Conservation (phyloP, 768 basidiomycete species). For the Kockovaella imperatae region DNA sequence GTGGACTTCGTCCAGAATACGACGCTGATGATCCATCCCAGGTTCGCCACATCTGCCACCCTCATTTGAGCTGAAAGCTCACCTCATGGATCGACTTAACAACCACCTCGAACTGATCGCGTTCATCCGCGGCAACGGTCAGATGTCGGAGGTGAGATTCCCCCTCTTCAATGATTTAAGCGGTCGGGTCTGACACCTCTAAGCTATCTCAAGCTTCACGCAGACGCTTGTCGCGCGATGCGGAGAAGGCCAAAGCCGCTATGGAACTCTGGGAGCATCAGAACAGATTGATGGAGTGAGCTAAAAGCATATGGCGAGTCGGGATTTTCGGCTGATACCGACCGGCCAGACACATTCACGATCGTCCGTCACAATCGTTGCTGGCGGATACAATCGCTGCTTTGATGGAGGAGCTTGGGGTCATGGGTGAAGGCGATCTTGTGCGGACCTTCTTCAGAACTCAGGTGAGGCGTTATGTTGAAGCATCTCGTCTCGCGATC, state of each 20-base stretch:
- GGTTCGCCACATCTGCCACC: slow-evolving; percentile 63
- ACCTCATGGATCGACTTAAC: slow-evolving; percentile 65
- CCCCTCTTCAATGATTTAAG: not conserved
- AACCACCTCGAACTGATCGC: slow-evolving; percentile 74
- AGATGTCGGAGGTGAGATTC: slow-evolving; percentile 59
- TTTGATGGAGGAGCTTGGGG: slow-evolving; percentile 58
- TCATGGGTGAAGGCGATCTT: slow-evolving; percentile 62
- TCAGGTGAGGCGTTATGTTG: slow-evolving; percentile 40
- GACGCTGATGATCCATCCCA: slow-evolving; percentile 7
- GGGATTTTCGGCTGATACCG: slow-evolving; percentile 33
- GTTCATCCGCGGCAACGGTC: slow-evolving; percentile 81
- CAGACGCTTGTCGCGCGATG: slow-evolving; percentile 67
- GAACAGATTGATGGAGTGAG: slow-evolving; percentile 42
- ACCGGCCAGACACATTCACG: slow-evolving; percentile 23
- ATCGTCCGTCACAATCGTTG: slow-evolving; percentile 51
- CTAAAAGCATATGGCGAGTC: slow-evolving; percentile 1
- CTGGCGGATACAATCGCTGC: slow-evolving; percentile 58
- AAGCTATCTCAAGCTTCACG: slow-evolving; percentile 76
- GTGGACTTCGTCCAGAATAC: not conserved
- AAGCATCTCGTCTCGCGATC: not conserved
- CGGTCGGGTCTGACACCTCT: not conserved
- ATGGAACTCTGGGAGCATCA: slow-evolving; percentile 64
- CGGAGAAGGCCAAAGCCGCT: slow-evolving; percentile 75
- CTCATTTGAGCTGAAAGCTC: slow-evolving; percentile 72
- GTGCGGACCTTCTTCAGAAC: slow-evolving; percentile 77